Conservation (phyloP, 768 basidiomycete species). For the Leucocoprinus leucothites region DNA sequence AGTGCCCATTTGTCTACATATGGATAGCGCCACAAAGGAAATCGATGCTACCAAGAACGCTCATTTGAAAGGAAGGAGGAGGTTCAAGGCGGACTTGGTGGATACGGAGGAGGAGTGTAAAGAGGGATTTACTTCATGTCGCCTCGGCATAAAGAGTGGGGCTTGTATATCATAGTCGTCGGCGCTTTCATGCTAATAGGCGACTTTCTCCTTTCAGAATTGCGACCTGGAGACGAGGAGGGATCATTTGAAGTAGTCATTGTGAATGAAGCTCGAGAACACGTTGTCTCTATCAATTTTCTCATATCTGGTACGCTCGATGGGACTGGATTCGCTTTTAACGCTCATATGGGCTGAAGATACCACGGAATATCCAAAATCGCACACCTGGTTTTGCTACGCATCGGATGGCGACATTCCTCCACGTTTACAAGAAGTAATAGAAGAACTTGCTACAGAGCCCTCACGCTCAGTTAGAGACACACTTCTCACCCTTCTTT, state of each 20-base stretch:
- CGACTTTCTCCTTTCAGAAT: slow-evolving; percentile 28
- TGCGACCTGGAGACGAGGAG: slow-evolving; percentile 60
- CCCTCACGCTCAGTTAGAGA: slow-evolving; percentile 41
- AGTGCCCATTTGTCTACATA: not conserved
- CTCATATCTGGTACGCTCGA: slow-evolving; percentile 45
- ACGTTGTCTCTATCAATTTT: slow-evolving; percentile 36
- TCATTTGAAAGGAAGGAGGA: slow-evolving; percentile 52
- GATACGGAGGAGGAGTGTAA: slow-evolving; percentile 38
- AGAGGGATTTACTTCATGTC: slow-evolving; percentile 32
- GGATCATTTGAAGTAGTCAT: slow-evolving; percentile 56
- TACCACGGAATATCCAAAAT: slow-evolving; percentile 62
- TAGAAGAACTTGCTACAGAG: slow-evolving; percentile 43
- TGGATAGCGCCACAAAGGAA: slow-evolving; percentile 13
- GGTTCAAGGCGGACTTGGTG: slow-evolving; percentile 55
- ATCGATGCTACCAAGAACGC: slow-evolving; percentile 34
- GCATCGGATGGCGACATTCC: slow-evolving; percentile 43
- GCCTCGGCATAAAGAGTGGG: slow-evolving; percentile 41
- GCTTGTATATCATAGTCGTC: slow-evolving; percentile 7
- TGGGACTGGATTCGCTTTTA: not conserved
- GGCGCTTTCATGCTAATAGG: not conserved
- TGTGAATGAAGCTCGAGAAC: slow-evolving; percentile 28
- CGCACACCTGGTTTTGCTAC: slow-evolving; percentile 56
- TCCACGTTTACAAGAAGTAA: slow-evolving; percentile 33
- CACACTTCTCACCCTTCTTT: slow-evolving; percentile 42
- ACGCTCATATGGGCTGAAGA: slow-evolving; percentile 31